These are phyloP conservation scores for Coemansia sp. DNA, from an alignment of 192 early-diverging fungal species.

Conservation along the genomic window DNA sequence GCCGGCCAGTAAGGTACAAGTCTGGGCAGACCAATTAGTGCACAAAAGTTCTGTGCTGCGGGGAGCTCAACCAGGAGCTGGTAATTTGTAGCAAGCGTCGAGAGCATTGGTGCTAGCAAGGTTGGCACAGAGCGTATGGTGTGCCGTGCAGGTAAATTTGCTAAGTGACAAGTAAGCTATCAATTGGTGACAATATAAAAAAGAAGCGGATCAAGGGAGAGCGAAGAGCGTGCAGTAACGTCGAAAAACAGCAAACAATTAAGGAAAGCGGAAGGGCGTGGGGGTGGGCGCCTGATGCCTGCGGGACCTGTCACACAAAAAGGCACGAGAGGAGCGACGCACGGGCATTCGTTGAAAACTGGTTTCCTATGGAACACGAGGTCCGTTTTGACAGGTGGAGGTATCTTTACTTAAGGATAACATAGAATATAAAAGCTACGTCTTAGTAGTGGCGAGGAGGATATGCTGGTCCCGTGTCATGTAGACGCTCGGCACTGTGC, in stretches of 20 bases:
- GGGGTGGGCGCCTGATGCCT: not conserved
- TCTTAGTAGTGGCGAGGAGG: constrained; percentile 1
- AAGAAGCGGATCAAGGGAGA: not conserved
- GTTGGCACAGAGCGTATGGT: not conserved
- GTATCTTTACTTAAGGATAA: not conserved
- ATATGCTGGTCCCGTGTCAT: not conserved
- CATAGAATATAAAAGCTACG: too few relatives aligned
- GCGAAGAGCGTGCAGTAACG: not conserved
- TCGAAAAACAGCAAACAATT: not conserved
- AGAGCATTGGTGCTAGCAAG: constrained; percentile 20
- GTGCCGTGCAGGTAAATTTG: constrained; percentile 6
- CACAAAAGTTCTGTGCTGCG: constrained; percentile 51
- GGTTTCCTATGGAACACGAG: not conserved
- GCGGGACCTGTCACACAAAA: not conserved
- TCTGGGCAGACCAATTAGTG: constrained; percentile 59
- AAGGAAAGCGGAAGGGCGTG: not conserved
- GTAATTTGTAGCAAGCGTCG: constrained; percentile 30
- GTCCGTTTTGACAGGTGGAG: not conserved
- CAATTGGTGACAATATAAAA: not conserved
- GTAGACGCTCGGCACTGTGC: constrained; percentile 10
- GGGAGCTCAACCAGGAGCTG: constrained; percentile 48
- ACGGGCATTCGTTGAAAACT: not conserved
- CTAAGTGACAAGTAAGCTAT: not conserved
- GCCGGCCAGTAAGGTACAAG: constrained; percentile 70
- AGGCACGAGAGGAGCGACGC: not conserved